Conservation (phyloP, 2,329 filamentous ascomycete species). For the Beauveria bassiana region DNA sequence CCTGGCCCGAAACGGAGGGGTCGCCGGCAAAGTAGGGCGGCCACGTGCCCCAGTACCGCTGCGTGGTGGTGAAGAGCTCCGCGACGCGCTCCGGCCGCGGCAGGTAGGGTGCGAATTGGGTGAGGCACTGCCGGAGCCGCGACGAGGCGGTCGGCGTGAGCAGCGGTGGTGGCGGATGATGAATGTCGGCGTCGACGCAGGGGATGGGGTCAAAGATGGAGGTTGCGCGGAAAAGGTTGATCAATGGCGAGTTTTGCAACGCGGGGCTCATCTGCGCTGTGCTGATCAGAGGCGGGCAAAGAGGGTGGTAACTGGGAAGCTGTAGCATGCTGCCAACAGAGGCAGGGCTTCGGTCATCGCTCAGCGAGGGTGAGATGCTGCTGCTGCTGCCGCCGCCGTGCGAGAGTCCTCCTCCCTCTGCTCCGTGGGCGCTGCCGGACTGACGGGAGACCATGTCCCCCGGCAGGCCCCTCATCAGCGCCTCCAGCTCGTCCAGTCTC, state of each 20-base stretch:
- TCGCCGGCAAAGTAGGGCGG: conserved; percentile 12
- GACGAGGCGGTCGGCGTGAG: neutral
- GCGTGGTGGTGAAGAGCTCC: conserved; percentile 17
- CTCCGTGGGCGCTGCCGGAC: neutral
- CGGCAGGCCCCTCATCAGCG: conserved; percentile 13
- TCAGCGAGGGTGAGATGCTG: neutral
- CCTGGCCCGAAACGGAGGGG: no score
- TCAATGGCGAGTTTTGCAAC: conserved; percentile 1
- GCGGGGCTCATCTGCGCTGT: neutral
- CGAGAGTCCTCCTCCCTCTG: neutral
- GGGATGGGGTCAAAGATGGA: conserved; percentile 5
- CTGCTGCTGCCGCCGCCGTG: conserved; percentile 6
- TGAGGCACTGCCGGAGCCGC: conserved; percentile 10
- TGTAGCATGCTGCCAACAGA: neutral
- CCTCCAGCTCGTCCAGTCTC: conserved; percentile 20
- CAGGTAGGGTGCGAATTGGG: conserved; percentile 11
- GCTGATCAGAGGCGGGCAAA: neutral
- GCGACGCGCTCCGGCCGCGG: conserved; percentile 11
- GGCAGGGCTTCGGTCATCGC: neutral
- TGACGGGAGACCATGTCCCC: neutral
- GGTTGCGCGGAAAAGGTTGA: neutral
- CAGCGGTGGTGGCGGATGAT: neutral
- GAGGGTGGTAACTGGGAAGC: neutral
- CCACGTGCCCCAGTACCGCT: conserved; percentile 21
- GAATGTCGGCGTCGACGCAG: neutral